These are phyloP conservation scores for Rhodotorula babjevae DNA, from an alignment of 768 basidiomycete species.

Conservation along the genomic window DNA sequence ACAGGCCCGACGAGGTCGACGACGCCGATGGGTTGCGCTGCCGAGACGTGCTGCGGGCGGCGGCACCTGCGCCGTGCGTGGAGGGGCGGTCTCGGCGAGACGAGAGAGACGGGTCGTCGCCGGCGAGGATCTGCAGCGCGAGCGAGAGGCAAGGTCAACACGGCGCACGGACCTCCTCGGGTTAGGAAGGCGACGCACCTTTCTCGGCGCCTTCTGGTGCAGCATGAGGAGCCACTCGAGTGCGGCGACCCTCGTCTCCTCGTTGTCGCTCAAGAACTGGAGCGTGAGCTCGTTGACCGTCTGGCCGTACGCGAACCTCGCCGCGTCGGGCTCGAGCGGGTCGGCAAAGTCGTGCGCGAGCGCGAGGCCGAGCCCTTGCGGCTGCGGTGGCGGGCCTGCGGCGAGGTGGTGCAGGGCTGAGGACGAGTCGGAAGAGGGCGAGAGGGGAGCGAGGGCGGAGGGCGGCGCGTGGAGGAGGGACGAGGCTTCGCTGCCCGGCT, in stretches of 20 bases:
- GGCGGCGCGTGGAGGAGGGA: background rate
- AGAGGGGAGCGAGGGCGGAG: background rate
- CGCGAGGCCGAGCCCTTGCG: background rate
- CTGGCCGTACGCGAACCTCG: slow-evolving; percentile 82
- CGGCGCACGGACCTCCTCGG: no score
- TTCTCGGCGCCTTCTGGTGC: slow-evolving; percentile 94
- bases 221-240: slow-evolving; percentile 98
- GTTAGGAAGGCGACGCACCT: no score
- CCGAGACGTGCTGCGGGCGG: background rate
- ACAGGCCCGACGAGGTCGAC: slow-evolving; percentile 26
- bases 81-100: background rate
- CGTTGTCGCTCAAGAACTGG: slow-evolving; percentile 92
- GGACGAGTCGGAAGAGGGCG: background rate
- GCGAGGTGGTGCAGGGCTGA: background rate
- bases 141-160: no score
- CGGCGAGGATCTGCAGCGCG: slow-evolving; percentile 69
- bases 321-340: slow-evolving; percentile 52
- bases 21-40: slow-evolving; percentile 16
- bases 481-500: slow-evolving; percentile 27
- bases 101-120: slow-evolving; percentile 61
- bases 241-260: slow-evolving; percentile 91
- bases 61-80: background rate
- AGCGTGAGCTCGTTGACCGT: slow-evolving; percentile 89
- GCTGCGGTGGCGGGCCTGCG: no score
- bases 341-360: slow-evolving; percentile 17